Conservation (phyloP, 2,329 filamentous ascomycete genomes). For the Hypoxylon sp. region DNA sequence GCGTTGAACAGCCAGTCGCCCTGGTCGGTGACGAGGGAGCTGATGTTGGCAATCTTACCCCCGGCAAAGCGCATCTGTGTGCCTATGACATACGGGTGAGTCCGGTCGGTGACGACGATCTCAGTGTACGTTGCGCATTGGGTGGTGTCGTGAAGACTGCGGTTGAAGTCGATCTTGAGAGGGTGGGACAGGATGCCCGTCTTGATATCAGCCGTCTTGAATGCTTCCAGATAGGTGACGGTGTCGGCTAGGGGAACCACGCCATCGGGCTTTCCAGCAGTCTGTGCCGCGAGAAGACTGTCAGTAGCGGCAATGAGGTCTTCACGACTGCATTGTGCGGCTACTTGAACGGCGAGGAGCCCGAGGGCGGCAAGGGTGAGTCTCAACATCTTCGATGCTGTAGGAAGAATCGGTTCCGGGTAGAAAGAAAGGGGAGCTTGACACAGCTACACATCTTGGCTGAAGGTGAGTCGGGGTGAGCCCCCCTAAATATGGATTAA, state of each 20-base stretch:
- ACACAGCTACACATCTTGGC: constrained; percentile 13
- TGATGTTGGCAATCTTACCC: constrained; percentile 51
- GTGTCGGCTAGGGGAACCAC: constrained; percentile 42
- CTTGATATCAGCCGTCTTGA: constrained; percentile 51
- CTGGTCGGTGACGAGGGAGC: constrained; percentile 54
- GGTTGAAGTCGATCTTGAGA: constrained; percentile 56
- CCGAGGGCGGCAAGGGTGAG: constrained; percentile 41
- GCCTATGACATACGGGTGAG: constrained; percentile 58
- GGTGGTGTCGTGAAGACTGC: constrained; percentile 57
- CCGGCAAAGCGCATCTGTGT: constrained; percentile 54
- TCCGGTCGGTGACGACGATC: constrained; percentile 53
- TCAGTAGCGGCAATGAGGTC: constrained; percentile 48
- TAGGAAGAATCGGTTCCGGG: constrained; percentile 16
- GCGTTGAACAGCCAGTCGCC: constrained; percentile 60
- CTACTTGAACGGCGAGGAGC: constrained; percentile 41
- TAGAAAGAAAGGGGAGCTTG: constrained; percentile 8
- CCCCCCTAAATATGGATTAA: constrained; percentile 42
- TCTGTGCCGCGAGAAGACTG: constrained; percentile 50
- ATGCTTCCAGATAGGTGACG: constrained; percentile 55
- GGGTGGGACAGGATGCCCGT: constrained; percentile 54
- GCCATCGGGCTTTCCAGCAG: constrained; percentile 40
- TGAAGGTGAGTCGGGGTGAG: constrained; percentile 18
- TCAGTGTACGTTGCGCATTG: constrained; percentile 58
- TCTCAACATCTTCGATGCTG: constrained; percentile 42
- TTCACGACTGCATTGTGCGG: constrained; percentile 49